Conservation (phyloP, 2,329 filamentous ascomycete species). For the Sarocladium kiliense region DNA sequence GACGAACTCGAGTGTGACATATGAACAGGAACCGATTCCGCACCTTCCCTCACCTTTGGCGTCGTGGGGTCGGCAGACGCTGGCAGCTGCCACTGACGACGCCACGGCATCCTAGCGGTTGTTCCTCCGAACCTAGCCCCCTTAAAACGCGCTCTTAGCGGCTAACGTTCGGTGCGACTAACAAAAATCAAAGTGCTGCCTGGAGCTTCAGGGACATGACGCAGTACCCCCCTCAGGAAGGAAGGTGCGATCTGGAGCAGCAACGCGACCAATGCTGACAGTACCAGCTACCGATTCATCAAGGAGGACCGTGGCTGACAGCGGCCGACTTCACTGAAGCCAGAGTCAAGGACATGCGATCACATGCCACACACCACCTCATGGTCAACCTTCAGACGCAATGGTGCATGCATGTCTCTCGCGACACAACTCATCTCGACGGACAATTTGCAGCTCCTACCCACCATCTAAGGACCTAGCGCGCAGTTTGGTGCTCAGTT, state of each 20-base stretch:
- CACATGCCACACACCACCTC: background rate
- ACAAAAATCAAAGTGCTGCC: slow-evolving; percentile 1
- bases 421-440: background rate
- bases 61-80: background rate
- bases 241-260: background rate
- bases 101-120: background rate
- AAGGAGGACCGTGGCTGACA: no score
- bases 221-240: slow-evolving; percentile 1
- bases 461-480: background rate
- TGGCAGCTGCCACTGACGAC: slow-evolving; percentile 2
- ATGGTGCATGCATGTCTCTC: background rate
- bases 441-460: background rate
- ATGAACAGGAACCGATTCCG: background rate
- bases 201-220: background rate
- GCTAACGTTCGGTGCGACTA: background rate
- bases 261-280: background rate
- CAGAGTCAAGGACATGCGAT: background rate
- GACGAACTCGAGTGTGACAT: no score
- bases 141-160: background rate
- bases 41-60: background rate
- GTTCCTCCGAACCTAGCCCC: background rate
- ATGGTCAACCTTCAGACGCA: background rate
- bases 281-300: background rate
- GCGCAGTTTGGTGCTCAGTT: background rate
- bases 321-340: background rate